Evolutionary conservation across 768 basidiomycete genomes (phyloP), one percentile per base, ranked within the genome.

Genomic region (Obba rivulosa): DNA sequence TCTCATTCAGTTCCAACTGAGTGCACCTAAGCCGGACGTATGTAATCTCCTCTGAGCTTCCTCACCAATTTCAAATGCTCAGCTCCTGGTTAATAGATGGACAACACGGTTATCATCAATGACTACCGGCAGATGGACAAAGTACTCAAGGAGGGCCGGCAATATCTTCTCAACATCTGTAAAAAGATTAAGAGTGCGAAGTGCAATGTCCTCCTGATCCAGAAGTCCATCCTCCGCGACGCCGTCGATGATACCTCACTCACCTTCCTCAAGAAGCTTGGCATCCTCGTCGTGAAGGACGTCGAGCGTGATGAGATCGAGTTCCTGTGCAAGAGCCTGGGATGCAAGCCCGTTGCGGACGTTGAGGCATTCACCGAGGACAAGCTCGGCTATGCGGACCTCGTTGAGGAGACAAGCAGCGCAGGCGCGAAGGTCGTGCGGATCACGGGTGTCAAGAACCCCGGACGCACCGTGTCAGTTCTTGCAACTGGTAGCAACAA

Each of bases 101-200:
- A 99, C 69, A 98, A 99, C 74, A 97, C 95, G 4, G 93, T 99
- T 38, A 87, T 98, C 44, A 97, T 99, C 58, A 98, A 95, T 55
- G 95, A 99, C 69, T 99, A 99, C 71, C 86, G 96, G 16, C 96
- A 97, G 66, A 98, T 99, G 95, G 96, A 98, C 77, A 96, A 97
- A 67, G 93, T 98, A 50, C 86, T 99, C 70, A 98, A 99, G 69
- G 96, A 99, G 69, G 95, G 95, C 49, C 87, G 96, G 40, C 91
- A 94, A 68, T 98, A 99, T 67, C 79, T 99, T 49, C 83, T 99
- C 61, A 97, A 93, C 66, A 81, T 98, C 46, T 95, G 92, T 83
- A 98, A 98, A 71, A 94, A 93, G 70, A 98, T 99, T 70, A 99
- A 98, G 69, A 97, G 96, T 71, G 85, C 93, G n/a, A 94, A 94